phyloP scores from a whole-genome alignment of 179 eudicot genomes.

The Corrigiola litoralis region DNA sequence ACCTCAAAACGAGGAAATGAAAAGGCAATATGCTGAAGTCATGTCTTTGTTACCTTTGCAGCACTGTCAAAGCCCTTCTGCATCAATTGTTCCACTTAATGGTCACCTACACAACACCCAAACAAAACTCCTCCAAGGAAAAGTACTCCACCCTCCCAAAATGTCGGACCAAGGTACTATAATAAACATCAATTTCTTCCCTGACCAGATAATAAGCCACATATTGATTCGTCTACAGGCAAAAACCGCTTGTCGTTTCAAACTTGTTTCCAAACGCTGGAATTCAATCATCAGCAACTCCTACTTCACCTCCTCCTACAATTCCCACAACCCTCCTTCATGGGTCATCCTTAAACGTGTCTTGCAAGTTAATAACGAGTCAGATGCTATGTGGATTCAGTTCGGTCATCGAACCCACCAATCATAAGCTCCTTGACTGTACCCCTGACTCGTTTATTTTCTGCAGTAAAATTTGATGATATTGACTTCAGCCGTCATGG shows the following conservation, averaged over 20 bases:
- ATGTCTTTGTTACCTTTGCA: no score
- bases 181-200: no score
- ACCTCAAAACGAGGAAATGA: not conserved
- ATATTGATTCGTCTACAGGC: not conserved
- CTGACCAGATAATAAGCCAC: not conserved
- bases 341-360: not conserved
- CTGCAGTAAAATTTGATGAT: not conserved
- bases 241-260: no score
- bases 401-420: not conserved
- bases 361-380: not conserved
- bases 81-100: not conserved
- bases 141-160: no score
- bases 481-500: not conserved
- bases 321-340: no score
- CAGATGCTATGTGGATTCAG: not conserved
- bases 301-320: no score
- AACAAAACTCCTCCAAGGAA: no score
- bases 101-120: not conserved
- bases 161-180: no score
- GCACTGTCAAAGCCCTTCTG: not conserved
- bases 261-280: no score
- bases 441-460: not conserved
- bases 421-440: not conserved
- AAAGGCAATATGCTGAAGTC: not conserved
- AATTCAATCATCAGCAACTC: no score